Evolutionary conservation across 345 rosid genomes (phyloP).

Genomic region (Citrus reticulata): DNA sequence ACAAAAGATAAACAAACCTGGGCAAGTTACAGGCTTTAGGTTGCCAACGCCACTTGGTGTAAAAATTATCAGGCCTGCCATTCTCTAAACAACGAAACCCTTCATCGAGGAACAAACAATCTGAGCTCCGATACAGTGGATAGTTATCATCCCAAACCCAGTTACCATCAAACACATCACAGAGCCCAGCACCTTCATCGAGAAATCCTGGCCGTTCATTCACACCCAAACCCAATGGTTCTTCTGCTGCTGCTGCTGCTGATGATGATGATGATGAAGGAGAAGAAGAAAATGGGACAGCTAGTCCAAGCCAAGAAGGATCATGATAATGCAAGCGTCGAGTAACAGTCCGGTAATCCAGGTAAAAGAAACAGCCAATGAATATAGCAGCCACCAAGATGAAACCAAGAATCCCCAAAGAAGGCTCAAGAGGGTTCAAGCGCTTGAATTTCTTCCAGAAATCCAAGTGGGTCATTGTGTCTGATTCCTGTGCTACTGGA

Average conservation of each 20-base stretch:
- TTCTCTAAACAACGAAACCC: conserved; percentile 70
- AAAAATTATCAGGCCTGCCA: conserved; percentile 67
- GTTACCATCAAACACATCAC: conserved; percentile 64
- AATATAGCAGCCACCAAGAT: conserved; percentile 33
- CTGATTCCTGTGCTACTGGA: background rate
- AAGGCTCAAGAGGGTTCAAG: conserved; percentile 44
- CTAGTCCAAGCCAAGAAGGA: conserved; percentile 28
- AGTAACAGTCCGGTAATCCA: conserved; percentile 33
- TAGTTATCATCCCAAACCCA: conserved; percentile 71
- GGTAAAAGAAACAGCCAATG: conserved; percentile 43
- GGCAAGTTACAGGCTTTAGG: conserved; percentile 64
- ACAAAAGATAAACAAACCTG: conserved; percentile 31
- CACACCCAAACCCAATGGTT: background rate
- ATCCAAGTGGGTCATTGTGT: conserved; percentile 32
- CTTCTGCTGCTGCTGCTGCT: background rate
- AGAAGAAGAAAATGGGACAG: conserved; percentile 13
- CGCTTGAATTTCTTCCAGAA: conserved; percentile 41
- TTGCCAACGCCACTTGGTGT: conserved; percentile 83
- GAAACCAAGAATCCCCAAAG: conserved; percentile 42
- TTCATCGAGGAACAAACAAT: conserved; percentile 46
- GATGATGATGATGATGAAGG: background rate
- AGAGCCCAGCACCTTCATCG: conserved; percentile 43
- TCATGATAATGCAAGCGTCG: conserved; percentile 24
- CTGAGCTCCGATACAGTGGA: conserved; percentile 56
- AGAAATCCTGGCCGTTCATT: conserved; percentile 42